Percentiles rank a stretch among this genome's conserved stretches.
phyloP scores from a whole-genome alignment of 768 basidiomycete species.

The Pleurotus platypus region DNA sequence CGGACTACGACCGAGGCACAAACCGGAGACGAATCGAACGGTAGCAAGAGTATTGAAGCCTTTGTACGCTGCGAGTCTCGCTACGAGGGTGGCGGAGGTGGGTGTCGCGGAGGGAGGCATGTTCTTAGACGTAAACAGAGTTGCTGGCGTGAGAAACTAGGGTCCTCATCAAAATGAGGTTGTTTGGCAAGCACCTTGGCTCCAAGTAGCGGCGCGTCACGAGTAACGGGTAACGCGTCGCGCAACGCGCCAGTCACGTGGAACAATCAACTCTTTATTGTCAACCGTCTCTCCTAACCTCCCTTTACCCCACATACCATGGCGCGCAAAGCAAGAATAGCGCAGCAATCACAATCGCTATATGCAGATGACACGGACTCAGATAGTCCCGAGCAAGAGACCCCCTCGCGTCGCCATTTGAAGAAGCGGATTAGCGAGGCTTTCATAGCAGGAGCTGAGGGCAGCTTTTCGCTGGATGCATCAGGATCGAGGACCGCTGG shows the following conservation, averaged over 20 bases:
- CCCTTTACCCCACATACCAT: constrained; percentile 24
- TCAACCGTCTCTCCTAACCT: not conserved
- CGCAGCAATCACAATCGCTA: constrained; percentile 28
- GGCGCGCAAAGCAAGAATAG: constrained; percentile 35
- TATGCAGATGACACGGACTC: constrained; percentile 33
- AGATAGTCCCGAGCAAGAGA: constrained; percentile 33
- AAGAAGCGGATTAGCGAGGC: constrained; percentile 65
- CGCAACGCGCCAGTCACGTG: constrained; percentile 4
- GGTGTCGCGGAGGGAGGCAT: too few species aligned
- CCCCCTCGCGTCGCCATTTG: constrained; percentile 33
- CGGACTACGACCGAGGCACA: too few species aligned
- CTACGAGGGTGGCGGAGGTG: too few species aligned
- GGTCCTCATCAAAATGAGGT: too few species aligned
- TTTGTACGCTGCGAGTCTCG: too few species aligned
- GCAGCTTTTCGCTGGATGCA: constrained; percentile 33
- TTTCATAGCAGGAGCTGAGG: constrained; percentile 41
- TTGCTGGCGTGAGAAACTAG: too few species aligned
- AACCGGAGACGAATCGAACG: too few species aligned
- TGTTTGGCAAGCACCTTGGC: too few species aligned
- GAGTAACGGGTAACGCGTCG: not conserved
- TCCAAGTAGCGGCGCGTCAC: too few species aligned
- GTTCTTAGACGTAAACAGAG: too few species aligned
- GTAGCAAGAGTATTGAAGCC: too few species aligned
- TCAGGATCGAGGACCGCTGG: constrained; percentile 33
- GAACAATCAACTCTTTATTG: not conserved